Evolutionary conservation across 371 early-diverging fungal genomes (phyloP), one percentile per base, ranked within the genome.

Genomic region (Mucor lusitanicus): DNA sequence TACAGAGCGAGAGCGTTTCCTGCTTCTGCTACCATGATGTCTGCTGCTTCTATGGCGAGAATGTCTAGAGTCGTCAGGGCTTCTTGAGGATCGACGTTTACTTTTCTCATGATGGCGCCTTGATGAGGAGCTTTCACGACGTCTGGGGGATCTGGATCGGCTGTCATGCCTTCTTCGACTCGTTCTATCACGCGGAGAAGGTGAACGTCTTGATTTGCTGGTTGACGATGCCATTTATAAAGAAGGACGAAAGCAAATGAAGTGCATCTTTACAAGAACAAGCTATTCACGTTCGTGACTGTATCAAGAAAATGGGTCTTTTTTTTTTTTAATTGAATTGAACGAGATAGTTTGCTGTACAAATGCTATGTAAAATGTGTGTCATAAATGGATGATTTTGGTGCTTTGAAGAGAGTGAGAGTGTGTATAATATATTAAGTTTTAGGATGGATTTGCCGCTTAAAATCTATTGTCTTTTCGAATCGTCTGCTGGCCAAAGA

Each of bases 401-500:
- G 6, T 42, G 7, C 15, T 15, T 42, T 42, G 30, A 30, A 2
- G 6, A 30, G 30, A 30, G 30, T 42, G 44, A 19, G n/a, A 42
- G 0, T 42, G 6, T n/a, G 44, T 42, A 19, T 42, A 1, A 23
- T 48, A 48, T 48, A 48, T 48, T 23, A 7, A 48, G 19, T 6
- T 48, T 35, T 9, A 48, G 3, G 48, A 21, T 21, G 21, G 6
- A 40, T 40, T 40, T 42, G 15, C 15, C 42, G 15, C 7, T 48
- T 23, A 3, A 48, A 35, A 35, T 35, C 9, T 23, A 23, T 48
- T n/a, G 23, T 23, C 19, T 48, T 48, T 54, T 54, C 4, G 54
- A 54, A 25, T 17, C n/a, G 6, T 54, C 56, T 6, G 55, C 27
- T 27, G 63, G 63, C 63, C 63, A 63, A 27, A 63, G 54, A 40